Evolutionary conservation across 2,329 filamentous ascomycete genomes (phyloP).

Genomic region (Colletotrichum australisinense): DNA sequence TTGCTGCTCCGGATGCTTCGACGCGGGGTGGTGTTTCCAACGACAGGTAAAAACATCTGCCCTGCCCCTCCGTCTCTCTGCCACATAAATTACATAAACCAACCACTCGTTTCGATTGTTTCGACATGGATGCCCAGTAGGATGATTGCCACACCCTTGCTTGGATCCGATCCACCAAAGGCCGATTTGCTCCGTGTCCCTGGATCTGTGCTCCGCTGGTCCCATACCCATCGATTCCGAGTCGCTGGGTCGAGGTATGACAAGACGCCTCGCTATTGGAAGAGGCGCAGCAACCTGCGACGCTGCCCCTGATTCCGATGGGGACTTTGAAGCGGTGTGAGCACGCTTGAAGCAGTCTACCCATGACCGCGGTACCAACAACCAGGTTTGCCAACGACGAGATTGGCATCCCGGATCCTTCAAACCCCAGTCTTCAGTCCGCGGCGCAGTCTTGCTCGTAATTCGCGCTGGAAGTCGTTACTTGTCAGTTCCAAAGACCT

Average conservation of each 20-base stretch:
- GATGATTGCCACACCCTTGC: neutral
- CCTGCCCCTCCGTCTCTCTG: neutral
- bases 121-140: neutral
- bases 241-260: neutral
- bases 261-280: neutral
- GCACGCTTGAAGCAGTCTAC: neutral
- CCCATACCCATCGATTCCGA: neutral
- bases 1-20: neutral
- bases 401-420: neutral
- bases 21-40: neutral
- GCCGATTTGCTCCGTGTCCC: neutral
- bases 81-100: neutral
- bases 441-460: neutral
- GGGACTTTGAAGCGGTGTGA: neutral
- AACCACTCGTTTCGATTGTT: neutral
- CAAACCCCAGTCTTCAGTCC: neutral
- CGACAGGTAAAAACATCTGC: neutral
- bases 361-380: neutral
- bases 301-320: neutral
- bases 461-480: neutral
- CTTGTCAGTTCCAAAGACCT: too few species aligned
- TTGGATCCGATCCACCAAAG: constrained; percentile 2
- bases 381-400: neutral
- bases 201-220: neutral
- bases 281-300: neutral